These are phyloP conservation scores for Penicillium canariense DNA, from an alignment of 495 filamentous ascomycete genomes.

Conservation along the genomic window DNA sequence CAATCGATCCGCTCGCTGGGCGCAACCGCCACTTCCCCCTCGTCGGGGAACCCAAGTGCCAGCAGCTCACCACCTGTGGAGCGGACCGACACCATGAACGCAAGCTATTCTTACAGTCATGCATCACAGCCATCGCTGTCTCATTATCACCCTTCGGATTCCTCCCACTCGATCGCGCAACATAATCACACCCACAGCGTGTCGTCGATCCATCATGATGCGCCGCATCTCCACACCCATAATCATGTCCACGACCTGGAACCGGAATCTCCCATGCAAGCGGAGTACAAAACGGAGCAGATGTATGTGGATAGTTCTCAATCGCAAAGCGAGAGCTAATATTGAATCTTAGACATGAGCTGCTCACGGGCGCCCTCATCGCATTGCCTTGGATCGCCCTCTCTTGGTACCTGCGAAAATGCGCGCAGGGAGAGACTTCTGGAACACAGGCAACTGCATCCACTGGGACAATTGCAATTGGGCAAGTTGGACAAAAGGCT, in stretches of 20 bases:
- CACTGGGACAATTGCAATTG: slow-evolving; percentile 12
- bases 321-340: slow-evolving; percentile 13
- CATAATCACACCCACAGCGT: slow-evolving; percentile 18
- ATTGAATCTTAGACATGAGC: slow-evolving; percentile 26
- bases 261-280: not conserved
- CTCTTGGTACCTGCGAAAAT: slow-evolving; percentile 41
- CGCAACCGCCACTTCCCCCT: slow-evolving; percentile 33
- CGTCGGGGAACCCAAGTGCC: slow-evolving; percentile 23
- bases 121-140: slow-evolving; percentile 17
- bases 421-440: slow-evolving; percentile 12
- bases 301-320: slow-evolving; percentile 14
- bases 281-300: slow-evolving; percentile 5
- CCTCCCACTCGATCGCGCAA: slow-evolving; percentile 20
- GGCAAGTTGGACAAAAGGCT: slow-evolving; percentile 17
- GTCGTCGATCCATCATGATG: slow-evolving; percentile 18
- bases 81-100: slow-evolving; percentile 15
- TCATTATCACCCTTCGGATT: slow-evolving; percentile 30
- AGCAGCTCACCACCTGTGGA: slow-evolving; percentile 17
- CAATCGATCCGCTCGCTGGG: slow-evolving; percentile 36
- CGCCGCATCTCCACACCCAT: slow-evolving; percentile 9
- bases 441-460: not conserved
- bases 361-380: slow-evolving; percentile 31
- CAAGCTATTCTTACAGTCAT: slow-evolving; percentile 25
- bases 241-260: slow-evolving; percentile 11
- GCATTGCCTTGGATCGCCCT: slow-evolving; percentile 42